Conservation (phyloP, 2,329 filamentous ascomycete species). For the Aureobasidium sp. region DNA sequence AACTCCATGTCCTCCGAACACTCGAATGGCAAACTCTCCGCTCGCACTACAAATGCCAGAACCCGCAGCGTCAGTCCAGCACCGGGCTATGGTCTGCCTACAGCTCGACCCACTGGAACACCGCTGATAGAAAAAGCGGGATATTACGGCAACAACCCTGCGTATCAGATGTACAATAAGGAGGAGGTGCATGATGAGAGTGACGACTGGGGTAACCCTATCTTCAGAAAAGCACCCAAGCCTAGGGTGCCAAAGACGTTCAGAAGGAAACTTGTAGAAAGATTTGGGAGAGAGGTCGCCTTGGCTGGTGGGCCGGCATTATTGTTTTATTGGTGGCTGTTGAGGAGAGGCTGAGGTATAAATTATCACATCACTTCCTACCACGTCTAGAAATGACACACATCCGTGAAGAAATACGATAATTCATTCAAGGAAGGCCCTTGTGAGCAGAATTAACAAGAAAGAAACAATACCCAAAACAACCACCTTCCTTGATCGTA, state of each 20-base stretch:
- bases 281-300: constrained; percentile 54
- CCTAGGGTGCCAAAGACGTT: constrained; percentile 27
- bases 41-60: constrained; percentile 23
- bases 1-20: constrained; percentile 25
- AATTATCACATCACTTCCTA: no score
- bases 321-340: constrained; percentile 57
- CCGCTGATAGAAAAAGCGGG: constrained; percentile 35
- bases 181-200: constrained; percentile 22
- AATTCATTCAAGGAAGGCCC: neutral
- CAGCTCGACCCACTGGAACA: constrained; percentile 19
- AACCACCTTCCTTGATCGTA: neutral
- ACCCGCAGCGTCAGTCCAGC: constrained; percentile 32
- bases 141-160: constrained; percentile 24
- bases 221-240: constrained; percentile 18
- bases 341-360: constrained; percentile 31
- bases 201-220: constrained; percentile 23
- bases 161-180: constrained; percentile 12
- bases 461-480: neutral
- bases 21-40: constrained; percentile 17
- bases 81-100: constrained; percentile 23
- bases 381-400: no score
- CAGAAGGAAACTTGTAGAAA: constrained; percentile 43
- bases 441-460: neutral
- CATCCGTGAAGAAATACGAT: neutral
- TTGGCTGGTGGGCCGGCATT: constrained; percentile 56